These are phyloP conservation scores for Apiospora aurea DNA, from an alignment of 2,329 filamentous ascomycete genomes.

Conservation along the genomic window DNA sequence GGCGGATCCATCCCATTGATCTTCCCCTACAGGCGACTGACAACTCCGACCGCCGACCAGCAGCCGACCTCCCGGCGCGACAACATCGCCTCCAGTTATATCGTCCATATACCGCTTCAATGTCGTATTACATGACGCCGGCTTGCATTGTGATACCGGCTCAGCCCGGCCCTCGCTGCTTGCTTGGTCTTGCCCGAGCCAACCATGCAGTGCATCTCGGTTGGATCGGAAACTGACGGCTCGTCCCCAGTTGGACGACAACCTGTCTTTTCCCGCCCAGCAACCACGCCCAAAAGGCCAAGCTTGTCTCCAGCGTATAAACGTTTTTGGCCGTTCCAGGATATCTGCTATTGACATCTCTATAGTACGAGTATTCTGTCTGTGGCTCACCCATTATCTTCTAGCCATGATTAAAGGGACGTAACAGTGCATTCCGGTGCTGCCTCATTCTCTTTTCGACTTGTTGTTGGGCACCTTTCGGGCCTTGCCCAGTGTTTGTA, in stretches of 20 bases:
- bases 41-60: neutral
- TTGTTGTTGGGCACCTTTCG: too few relatives aligned
- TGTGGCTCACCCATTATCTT: too few relatives aligned
- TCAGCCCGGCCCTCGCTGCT: neutral
- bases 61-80: neutral
- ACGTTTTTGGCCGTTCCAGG: neutral
- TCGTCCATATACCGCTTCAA: neutral
- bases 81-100: neutral
- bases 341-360: neutral
- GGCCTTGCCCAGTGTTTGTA: too few relatives aligned
- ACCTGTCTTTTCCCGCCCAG: neutral
- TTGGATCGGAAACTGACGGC: neutral
- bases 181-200: constrained; percentile 3
- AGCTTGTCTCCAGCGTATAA: constrained; percentile 1
- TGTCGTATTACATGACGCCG: neutral
- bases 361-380: neutral
- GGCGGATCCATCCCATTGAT: neutral
- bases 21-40: neutral
- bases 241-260: neutral
- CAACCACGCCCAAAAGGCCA: neutral
- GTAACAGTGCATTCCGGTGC: too few relatives aligned
- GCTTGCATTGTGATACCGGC: constrained; percentile 9
- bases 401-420: too few relatives aligned
- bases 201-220: neutral
- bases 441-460: too few relatives aligned